Conservation (phyloP, 495 filamentous ascomycete genomes). For the Poronia punctata region DNA sequence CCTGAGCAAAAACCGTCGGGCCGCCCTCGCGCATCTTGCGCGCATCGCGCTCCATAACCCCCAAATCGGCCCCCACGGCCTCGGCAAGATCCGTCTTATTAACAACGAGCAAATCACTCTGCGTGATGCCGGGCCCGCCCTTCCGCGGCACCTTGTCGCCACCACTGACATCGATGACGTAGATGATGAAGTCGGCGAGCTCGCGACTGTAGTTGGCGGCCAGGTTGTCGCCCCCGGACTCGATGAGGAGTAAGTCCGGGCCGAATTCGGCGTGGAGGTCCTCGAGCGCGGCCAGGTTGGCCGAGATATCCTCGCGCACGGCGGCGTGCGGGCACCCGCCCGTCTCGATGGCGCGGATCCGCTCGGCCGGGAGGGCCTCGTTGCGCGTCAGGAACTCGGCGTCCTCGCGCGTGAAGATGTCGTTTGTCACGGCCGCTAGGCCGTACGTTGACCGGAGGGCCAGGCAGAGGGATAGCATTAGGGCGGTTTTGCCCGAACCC, state of each 20-base stretch:
- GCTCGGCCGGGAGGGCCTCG: slow-evolving; percentile 68
- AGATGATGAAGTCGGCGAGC: slow-evolving; percentile 93
- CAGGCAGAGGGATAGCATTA: slow-evolving; percentile 85
- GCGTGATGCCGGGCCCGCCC: slow-evolving; percentile 94
- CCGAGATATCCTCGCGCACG: slow-evolving; percentile 92
- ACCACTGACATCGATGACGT: slow-evolving; percentile 96
- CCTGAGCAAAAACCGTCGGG: slow-evolving; percentile 93
- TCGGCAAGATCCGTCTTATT: slow-evolving; percentile 96
- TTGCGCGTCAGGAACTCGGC: slow-evolving; percentile 91
- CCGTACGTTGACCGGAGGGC: slow-evolving; percentile 69
- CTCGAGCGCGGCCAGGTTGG: slow-evolving; percentile 88
- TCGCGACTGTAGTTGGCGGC: slow-evolving; percentile 94
- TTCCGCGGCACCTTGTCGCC: slow-evolving; percentile 96
- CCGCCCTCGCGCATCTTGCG: slow-evolving; percentile 93
- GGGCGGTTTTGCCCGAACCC: slow-evolving; percentile 92
- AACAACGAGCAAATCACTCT: slow-evolving; percentile 83
- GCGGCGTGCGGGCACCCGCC: slow-evolving; percentile 97
- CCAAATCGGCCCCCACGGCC: slow-evolving; percentile 82
- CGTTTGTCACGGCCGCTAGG: slow-evolving; percentile 94
- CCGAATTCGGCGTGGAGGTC: slow-evolving; percentile 74
- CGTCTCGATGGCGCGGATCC: slow-evolving; percentile 94
- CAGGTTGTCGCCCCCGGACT: slow-evolving; percentile 91
- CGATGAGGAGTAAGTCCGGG: slow-evolving; percentile 77
- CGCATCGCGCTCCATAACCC: slow-evolving; percentile 92
- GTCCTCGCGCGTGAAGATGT: slow-evolving; percentile 98